Conservation (phyloP, 768 basidiomycete species). For the Lyophyllum decastes region DNA sequence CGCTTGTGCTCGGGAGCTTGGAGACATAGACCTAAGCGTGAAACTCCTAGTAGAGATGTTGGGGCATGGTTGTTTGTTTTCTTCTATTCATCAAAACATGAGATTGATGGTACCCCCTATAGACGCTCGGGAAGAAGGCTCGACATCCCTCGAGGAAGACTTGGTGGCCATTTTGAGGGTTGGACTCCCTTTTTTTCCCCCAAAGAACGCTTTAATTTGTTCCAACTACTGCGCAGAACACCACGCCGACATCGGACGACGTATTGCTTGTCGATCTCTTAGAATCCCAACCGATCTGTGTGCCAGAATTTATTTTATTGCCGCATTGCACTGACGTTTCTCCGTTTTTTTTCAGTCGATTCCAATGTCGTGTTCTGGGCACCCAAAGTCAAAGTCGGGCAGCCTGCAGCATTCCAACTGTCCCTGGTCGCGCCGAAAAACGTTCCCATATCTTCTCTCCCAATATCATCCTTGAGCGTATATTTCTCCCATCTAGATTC, state of each 20-base stretch:
- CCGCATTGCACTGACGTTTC: slow-evolving; percentile 8
- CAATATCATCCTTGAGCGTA: slow-evolving; percentile 62
- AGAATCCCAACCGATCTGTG: slow-evolving; percentile 66
- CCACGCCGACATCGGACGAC: slow-evolving; percentile 62
- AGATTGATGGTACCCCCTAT: neutral
- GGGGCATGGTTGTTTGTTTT: slow-evolving; percentile 57
- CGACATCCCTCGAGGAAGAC: slow-evolving; percentile 62
- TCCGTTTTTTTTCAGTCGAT: slow-evolving; percentile 53
- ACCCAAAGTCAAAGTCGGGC: slow-evolving; percentile 57
- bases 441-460: slow-evolving; percentile 54
- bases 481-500: slow-evolving; percentile 49
- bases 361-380: slow-evolving; percentile 74
- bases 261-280: slow-evolving; percentile 62
- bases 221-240: slow-evolving; percentile 41
- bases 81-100: neutral
- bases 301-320: slow-evolving; percentile 22
- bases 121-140: slow-evolving; percentile 43
- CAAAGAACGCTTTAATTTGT: neutral
- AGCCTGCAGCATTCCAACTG: slow-evolving; percentile 75
- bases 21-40: slow-evolving; percentile 75
- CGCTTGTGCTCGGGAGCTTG: slow-evolving; percentile 76
- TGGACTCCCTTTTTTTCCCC: slow-evolving; percentile 10
- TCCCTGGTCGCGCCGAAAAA: slow-evolving; percentile 52
- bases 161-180: slow-evolving; percentile 76
- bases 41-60: slow-evolving; percentile 83